phyloP scores from a whole-genome alignment of 2,329 filamentous ascomycete species.

The Penicillium sp. region DNA sequence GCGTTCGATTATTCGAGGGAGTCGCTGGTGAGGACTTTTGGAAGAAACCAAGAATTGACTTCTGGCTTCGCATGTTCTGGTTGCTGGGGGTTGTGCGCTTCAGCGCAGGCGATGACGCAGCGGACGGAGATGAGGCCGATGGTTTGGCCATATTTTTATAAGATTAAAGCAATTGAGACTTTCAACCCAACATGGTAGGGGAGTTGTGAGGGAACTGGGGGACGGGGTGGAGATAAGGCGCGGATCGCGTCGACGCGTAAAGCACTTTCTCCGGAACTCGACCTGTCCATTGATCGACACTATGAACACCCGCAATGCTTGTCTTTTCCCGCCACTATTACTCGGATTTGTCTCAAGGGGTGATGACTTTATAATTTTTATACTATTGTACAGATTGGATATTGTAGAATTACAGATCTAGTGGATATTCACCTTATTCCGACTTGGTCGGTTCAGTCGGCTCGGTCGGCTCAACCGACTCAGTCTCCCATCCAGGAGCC shows the following conservation, averaged over 20 bases:
- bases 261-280: conserved; percentile 26
- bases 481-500: conserved; percentile 51
- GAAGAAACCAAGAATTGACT: conserved; percentile 78
- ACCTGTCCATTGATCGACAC: conserved; percentile 10
- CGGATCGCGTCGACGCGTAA: conserved; percentile 41
- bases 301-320: not conserved
- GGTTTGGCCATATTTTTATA: conserved; percentile 37
- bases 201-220: not conserved
- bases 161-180: not conserved
- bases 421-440: not conserved
- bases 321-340: not conserved
- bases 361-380: conserved; percentile 3
- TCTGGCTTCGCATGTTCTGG: conserved; percentile 59
- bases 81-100: conserved; percentile 43
- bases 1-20: conserved; percentile 27
- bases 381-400: conserved; percentile 8
- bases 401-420: conserved; percentile 11
- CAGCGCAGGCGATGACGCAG: conserved; percentile 34
- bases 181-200: conserved; percentile 1
- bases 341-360: not conserved
- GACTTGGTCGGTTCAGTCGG: conserved; percentile 8
- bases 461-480: conserved; percentile 5
- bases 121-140: conserved; percentile 36
- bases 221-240: conserved; percentile 21
- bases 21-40: conserved; percentile 56